Evolutionary conservation across 2,329 filamentous ascomycete species (phyloP), one percentile per base, ranked within the genome.

Genomic region (Microcyclospora pomicola): DNA sequence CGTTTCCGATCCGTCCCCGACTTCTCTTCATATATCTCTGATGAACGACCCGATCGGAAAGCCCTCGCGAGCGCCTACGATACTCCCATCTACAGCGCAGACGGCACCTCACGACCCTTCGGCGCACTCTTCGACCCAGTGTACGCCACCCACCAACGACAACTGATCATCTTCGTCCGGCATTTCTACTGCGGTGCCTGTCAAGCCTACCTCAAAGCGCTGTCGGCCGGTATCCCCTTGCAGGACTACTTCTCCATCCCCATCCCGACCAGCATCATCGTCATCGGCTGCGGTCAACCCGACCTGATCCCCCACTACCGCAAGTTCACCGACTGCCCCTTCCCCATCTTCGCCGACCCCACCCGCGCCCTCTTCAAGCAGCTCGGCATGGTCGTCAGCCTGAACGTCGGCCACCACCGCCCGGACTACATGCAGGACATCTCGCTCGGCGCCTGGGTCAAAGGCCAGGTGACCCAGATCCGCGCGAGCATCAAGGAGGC

Each of bases 71-170:
- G 49, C 9, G 53, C 54, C 6, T 49, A 54, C 29, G 50, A 58
- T 16, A 49, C 60, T n/a, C 55, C 52, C 27, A 47, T 85, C 11
- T 67, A 80, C 32, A 78, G 82, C 56, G 64, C 64, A 29, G 58
- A 77, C 40, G 75, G 77, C 39, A 74, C 72, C 39, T 59, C 69
- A 11, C 68, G 69, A 32, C 62, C 70, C 0, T 84, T 84, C 58
- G 71, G 71, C 57, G 75, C 69, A 48, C 60, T 82, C 19, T 79
- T 77, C 54, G 67, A 64, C 27, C 72, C 73, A 3, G 64, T 57
- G 34, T 49, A 46, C 13, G 50, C 53, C 2, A 51, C 55, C 12
- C 57, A 61, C 34, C 48, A 56, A 37, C 51, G 60, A 9, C 60
- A 62, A 34, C 49, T 63, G 9, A 48, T 63, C 27, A 50, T 63